Evolutionary conservation across 352 stramenopile species (phyloP).

Genomic region (Pythium sp.): DNA sequence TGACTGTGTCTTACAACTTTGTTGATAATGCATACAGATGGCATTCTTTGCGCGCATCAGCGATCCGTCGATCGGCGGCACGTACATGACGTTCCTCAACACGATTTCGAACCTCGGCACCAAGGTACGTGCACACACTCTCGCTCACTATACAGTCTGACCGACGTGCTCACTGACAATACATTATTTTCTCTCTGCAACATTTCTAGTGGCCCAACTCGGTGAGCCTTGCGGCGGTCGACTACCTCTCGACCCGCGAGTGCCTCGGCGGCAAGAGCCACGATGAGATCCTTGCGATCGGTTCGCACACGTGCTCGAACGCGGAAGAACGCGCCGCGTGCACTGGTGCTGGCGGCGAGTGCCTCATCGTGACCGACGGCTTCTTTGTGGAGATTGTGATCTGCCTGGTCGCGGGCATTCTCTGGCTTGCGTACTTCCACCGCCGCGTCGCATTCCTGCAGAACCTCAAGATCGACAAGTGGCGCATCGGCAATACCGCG

Average conservation of each 20-base stretch:
- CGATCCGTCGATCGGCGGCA: conserved; percentile 97
- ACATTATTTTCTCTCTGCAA: not conserved
- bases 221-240: conserved; percentile 76
- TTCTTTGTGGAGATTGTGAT: conserved; percentile 81
- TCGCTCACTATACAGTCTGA: not conserved
- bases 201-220: conserved; percentile 76
- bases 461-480: conserved; percentile 83
- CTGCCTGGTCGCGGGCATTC: conserved; percentile 58
- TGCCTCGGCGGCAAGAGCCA: conserved; percentile 53
- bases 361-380: conserved; percentile 73
- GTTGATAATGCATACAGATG: conserved; percentile 82
- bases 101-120: conserved; percentile 97
- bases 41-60: conserved; percentile 97
- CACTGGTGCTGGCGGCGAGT: conserved; percentile 56
- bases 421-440: conserved; percentile 76
- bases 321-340: conserved; percentile 62
- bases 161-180: not conserved
- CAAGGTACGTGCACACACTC: conserved; percentile 52
- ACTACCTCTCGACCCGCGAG: conserved; percentile 77
- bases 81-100: conserved; percentile 99
- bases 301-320: conserved; percentile 77
- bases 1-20: not conserved
- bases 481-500: conserved; percentile 48
- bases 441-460: conserved; percentile 66
- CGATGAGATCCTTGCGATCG: conserved; percentile 69